Percentiles rank a stretch among this genome's conserved stretches.
These are phyloP conservation scores for Thalassia testudinum DNA, from an alignment of 116 monocot genomes.

Conservation along the genomic window DNA sequence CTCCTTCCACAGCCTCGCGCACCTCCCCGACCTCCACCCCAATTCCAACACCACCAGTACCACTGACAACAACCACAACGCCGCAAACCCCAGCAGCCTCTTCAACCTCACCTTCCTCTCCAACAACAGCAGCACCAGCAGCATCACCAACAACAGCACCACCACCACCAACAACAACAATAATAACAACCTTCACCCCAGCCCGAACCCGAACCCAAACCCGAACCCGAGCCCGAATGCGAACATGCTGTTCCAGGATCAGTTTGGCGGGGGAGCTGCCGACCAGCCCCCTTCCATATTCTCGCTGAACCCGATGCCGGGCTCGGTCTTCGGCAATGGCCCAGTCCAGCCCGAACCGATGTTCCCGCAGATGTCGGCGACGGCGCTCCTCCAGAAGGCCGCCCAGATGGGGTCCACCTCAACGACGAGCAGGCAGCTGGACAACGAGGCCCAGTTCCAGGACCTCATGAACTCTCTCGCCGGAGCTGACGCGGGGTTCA, in stretches of 20 bases:
- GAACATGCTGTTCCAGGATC: conserved; percentile 17
- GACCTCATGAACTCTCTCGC: conserved; percentile 83
- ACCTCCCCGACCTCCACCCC: conserved; percentile 25
- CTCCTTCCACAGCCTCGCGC: conserved; percentile 38
- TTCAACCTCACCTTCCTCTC: conserved; percentile 40
- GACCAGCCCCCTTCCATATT: conserved; percentile 6
- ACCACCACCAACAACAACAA: conserved; percentile 9
- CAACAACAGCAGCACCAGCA: conserved; percentile 8
- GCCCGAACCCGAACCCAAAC: too few species aligned
- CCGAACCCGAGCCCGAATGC: neutral
- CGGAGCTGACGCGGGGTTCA: conserved; percentile 16
- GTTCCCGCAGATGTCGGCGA: conserved; percentile 56
- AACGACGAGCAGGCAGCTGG: conserved; percentile 17
- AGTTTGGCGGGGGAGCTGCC: conserved; percentile 10
- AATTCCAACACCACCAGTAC: conserved; percentile 2
- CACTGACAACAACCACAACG: conserved; percentile 5
- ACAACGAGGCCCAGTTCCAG: conserved; percentile 46
- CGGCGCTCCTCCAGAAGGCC: conserved; percentile 59
- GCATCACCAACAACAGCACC: conserved; percentile 9
- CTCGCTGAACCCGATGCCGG: conserved; percentile 2
- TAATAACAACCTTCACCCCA: neutral
- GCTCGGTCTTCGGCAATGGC: conserved; percentile 15
- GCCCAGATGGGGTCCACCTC: conserved; percentile 57
- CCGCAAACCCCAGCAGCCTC: conserved; percentile 14
- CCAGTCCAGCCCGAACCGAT: conserved; percentile 11